phyloP scores from a whole-genome alignment of 108 stramenopile species.

The Nitzschia palea region DNA sequence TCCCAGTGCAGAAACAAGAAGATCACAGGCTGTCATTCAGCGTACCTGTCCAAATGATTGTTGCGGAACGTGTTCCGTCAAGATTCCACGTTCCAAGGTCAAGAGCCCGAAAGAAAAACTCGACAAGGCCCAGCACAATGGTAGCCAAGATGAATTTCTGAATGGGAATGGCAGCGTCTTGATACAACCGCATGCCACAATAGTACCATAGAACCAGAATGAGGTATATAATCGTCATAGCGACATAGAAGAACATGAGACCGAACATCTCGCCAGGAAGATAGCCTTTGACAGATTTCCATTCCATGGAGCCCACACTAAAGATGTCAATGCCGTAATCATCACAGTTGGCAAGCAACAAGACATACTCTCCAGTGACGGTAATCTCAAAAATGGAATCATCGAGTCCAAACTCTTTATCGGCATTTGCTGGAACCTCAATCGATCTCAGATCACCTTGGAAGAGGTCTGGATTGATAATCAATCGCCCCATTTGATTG shows the following conservation, averaged over 20 bases:
- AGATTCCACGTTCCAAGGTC: constrained; percentile 75
- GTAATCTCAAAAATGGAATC: constrained; percentile 28
- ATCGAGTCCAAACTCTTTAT: constrained; percentile 36
- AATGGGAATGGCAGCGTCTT: constrained; percentile 67
- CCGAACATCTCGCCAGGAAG: constrained; percentile 76
- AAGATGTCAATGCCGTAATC: constrained; percentile 57
- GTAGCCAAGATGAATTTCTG: constrained; percentile 70
- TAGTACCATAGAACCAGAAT: constrained; percentile 55
- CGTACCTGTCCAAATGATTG: constrained; percentile 57
- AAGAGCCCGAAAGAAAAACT: constrained; percentile 56
- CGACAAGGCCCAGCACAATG: constrained; percentile 60
- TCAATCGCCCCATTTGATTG: constrained; percentile 50
- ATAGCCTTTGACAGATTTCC: constrained; percentile 64
- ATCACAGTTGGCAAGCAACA: constrained; percentile 73
- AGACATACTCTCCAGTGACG: constrained; percentile 55
- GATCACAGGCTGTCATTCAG: background rate
- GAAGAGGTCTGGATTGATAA: constrained; percentile 54
- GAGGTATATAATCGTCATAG: constrained; percentile 39
- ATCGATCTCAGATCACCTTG: constrained; percentile 53
- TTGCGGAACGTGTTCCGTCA: constrained; percentile 52
- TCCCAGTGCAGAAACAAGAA: no score
- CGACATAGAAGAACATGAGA: constrained; percentile 71
- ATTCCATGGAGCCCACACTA: constrained; percentile 64
- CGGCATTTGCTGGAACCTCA: constrained; percentile 44
- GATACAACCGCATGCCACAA: constrained; percentile 49